Percentiles rank a stretch among this genome's conserved stretches.
These are phyloP conservation scores for Perkinsus marinus DNA, from an alignment of 169 alveolate genomes.

Conservation along the genomic window DNA sequence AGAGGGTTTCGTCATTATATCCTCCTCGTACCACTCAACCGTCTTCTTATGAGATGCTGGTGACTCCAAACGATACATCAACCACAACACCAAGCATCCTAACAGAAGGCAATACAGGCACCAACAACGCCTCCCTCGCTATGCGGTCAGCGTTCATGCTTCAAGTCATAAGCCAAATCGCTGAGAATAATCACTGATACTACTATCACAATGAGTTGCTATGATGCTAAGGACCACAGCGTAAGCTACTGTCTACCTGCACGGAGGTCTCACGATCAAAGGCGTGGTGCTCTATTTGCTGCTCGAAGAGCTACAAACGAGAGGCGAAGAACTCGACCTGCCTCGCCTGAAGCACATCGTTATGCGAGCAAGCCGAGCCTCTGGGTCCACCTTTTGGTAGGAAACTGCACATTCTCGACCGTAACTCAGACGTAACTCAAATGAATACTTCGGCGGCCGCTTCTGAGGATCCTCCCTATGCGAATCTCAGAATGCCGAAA, in stretches of 20 bases:
- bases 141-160: too few relatives aligned
- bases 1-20: neutral
- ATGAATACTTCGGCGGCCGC: neutral
- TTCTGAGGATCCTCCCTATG: neutral
- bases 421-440: neutral
- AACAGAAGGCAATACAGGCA: neutral
- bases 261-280: neutral
- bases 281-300: neutral
- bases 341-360: neutral
- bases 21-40: neutral
- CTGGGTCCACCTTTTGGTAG: neutral
- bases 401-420: neutral
- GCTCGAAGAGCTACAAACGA: neutral
- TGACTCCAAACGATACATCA: neutral
- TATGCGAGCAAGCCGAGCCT: too few relatives aligned
- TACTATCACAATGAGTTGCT: too few relatives aligned
- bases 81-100: neutral
- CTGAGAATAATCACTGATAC: too few relatives aligned
- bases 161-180: too few relatives aligned
- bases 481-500: neutral
- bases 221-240: too few relatives aligned
- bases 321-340: neutral
- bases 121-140: too few relatives aligned
- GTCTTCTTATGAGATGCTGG: neutral
- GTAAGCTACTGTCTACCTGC: neutral